Percentiles rank a stretch among this genome's conserved stretches.
These are phyloP conservation scores for Cadophora gregata DNA, from an alignment of 2,329 filamentous ascomycete genomes.

Conservation along the genomic window DNA sequence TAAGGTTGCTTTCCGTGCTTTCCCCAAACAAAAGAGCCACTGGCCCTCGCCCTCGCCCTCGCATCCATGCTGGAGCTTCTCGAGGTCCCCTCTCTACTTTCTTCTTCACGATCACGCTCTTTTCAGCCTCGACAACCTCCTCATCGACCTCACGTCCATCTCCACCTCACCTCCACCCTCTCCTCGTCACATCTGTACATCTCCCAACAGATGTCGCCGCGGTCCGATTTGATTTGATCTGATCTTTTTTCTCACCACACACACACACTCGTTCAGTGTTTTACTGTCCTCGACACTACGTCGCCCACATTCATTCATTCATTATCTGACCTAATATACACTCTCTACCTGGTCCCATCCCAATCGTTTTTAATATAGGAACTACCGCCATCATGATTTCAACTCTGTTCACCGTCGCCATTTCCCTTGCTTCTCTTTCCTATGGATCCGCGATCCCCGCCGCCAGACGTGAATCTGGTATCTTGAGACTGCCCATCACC, in stretches of 20 bases:
- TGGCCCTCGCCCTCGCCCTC: not conserved
- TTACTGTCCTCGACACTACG: slow-evolving; percentile 3
- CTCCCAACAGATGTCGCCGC: slow-evolving; percentile 10
- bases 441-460: slow-evolving; percentile 19
- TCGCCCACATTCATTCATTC: slow-evolving; percentile 9
- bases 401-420: slow-evolving; percentile 22
- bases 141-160: not conserved
- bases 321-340: slow-evolving; percentile 4
- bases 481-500: slow-evolving; percentile 25
- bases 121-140: slow-evolving; percentile 8
- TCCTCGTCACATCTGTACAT: not conserved
- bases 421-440: slow-evolving; percentile 20
- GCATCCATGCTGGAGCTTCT: not conserved
- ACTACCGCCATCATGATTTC: slow-evolving; percentile 22
- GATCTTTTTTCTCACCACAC: slow-evolving; percentile 7
- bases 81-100: not conserved
- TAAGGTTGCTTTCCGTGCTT: slow-evolving; percentile 1
- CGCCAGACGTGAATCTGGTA: slow-evolving; percentile 13
- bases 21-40: not conserved
- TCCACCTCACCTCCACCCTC: not conserved
- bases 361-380: slow-evolving; percentile 9
- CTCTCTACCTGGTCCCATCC: slow-evolving; percentile 7
- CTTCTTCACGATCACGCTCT: slow-evolving; percentile 13
- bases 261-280: slow-evolving; percentile 3
- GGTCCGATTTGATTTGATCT: not conserved